Conservation (phyloP, 345 rosid genomes). For the Euphorbia tirucalli region DNA sequence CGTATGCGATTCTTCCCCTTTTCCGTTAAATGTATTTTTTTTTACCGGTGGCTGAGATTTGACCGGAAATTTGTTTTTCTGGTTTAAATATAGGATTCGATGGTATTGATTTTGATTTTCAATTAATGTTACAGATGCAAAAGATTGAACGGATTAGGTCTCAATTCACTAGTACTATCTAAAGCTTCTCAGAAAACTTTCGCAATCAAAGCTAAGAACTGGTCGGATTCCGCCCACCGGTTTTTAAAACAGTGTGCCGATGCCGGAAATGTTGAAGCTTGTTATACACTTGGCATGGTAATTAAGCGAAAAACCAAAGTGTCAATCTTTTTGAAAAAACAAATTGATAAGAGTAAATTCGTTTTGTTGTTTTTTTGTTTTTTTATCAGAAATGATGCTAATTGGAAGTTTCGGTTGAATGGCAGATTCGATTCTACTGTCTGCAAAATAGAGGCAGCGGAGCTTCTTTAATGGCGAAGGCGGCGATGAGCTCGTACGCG, state of each 20-base stretch:
- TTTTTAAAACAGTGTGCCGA: slow-evolving; percentile 75
- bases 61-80: not conserved
- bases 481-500: slow-evolving; percentile 86
- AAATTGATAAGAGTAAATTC: too few relatives aligned
- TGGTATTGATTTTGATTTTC: not conserved
- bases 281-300: slow-evolving; percentile 98
- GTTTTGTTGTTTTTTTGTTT: not conserved
- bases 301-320: not conserved
- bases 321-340: not conserved
- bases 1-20: slow-evolving; percentile 44
- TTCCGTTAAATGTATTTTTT: not conserved
- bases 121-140: slow-evolving; percentile 60
- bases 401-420: not conserved
- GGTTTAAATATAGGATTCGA: not conserved
- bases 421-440: slow-evolving; percentile 91
- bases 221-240: slow-evolving; percentile 87
- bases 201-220: slow-evolving; percentile 57
- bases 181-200: slow-evolving; percentile 56
- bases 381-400: not conserved
- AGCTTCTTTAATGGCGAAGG: slow-evolving; percentile 90
- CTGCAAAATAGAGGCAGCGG: slow-evolving; percentile 76
- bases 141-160: slow-evolving; percentile 66
- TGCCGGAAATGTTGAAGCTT: slow-evolving; percentile 88
- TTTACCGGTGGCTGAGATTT: slow-evolving; percentile 1
- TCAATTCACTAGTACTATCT: slow-evolving; percentile 49